Conservation (phyloP, 306 rosid genomes). For the Cucurbita argyrosperma region DNA sequence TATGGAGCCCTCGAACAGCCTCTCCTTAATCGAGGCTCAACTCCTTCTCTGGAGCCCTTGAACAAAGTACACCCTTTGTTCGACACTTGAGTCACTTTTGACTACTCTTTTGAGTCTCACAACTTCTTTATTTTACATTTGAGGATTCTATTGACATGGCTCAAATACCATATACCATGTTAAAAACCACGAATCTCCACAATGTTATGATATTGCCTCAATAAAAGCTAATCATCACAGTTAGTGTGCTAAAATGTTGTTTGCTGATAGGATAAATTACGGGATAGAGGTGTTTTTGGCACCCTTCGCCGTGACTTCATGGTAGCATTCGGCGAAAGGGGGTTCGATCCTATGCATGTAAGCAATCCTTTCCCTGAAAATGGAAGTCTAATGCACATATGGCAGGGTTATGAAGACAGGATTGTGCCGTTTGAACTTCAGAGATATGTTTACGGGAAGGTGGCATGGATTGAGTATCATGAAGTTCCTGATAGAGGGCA, state of each 20-base stretch:
- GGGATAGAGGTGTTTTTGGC: conserved; percentile 32
- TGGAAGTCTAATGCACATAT: conserved; percentile 46
- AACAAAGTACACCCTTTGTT: too few species aligned
- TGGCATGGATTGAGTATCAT: conserved; percentile 74
- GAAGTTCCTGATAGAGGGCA: conserved; percentile 90
- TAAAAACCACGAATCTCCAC: too few species aligned
- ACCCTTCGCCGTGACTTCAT: conserved; percentile 64
- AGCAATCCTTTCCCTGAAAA: conserved; percentile 53
- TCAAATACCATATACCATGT: too few species aligned
- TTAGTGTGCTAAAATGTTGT: neutral
- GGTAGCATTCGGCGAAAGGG: conserved; percentile 66
- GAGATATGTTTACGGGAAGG: conserved; percentile 44
- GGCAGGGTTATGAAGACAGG: conserved; percentile 90
- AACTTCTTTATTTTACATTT: too few species aligned
- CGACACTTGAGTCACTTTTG: too few species aligned
- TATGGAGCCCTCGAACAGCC: too few species aligned
- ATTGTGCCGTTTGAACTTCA: conserved; percentile 72
- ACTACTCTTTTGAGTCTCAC: too few species aligned
- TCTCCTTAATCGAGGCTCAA: too few species aligned
- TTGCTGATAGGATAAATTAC: neutral
- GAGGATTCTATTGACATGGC: too few species aligned
- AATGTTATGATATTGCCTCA: neutral
- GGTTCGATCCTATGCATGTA: conserved; percentile 51
- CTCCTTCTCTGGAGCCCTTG: too few species aligned
- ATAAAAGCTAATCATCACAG: neutral